These are phyloP conservation scores for Beauveria bassiana DNA, from an alignment of 2,329 filamentous ascomycete genomes.

Conservation along the genomic window DNA sequence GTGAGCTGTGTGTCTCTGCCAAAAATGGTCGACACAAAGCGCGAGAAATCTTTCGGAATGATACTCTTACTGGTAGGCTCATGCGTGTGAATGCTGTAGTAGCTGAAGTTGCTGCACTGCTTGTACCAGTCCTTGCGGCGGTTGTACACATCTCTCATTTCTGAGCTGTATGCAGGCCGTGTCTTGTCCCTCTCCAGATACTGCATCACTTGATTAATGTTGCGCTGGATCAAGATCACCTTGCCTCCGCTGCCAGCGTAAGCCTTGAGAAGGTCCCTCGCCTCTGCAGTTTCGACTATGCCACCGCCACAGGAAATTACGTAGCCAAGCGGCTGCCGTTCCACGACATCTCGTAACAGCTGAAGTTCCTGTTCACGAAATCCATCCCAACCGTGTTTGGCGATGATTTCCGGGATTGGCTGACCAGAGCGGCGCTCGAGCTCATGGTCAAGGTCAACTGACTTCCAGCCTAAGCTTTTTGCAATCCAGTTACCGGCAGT, in stretches of 20 bases:
- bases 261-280: slow-evolving; percentile 64
- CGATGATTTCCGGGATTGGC: slow-evolving; percentile 81
- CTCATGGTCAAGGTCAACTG: slow-evolving; percentile 82
- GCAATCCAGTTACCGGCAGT: slow-evolving; percentile 85
- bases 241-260: slow-evolving; percentile 72
- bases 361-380: slow-evolving; percentile 76
- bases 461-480: slow-evolving; percentile 63
- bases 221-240: slow-evolving; percentile 79
- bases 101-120: slow-evolving; percentile 89
- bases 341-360: slow-evolving; percentile 64
- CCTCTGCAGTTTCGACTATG: slow-evolving; percentile 77
- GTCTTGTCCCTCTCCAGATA: slow-evolving; percentile 86
- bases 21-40: slow-evolving; percentile 33
- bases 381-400: slow-evolving; percentile 70
- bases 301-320: slow-evolving; percentile 93
- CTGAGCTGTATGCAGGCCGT: slow-evolving; percentile 83
- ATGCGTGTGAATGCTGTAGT: slow-evolving; percentile 65
- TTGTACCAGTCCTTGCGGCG: slow-evolving; percentile 84
- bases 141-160: slow-evolving; percentile 86
- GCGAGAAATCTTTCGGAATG: slow-evolving; percentile 28
- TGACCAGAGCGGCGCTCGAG: slow-evolving; percentile 67
- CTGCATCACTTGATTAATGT: slow-evolving; percentile 80
- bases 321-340: slow-evolving; percentile 65
- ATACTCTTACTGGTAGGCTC: slow-evolving; percentile 17
- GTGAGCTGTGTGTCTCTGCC: slow-evolving; percentile 38